Evolutionary conservation across 202 grass and related monocot genomes (phyloP), one percentile per base, ranked within the genome.

Genomic region (Eragrostis tef): DNA sequence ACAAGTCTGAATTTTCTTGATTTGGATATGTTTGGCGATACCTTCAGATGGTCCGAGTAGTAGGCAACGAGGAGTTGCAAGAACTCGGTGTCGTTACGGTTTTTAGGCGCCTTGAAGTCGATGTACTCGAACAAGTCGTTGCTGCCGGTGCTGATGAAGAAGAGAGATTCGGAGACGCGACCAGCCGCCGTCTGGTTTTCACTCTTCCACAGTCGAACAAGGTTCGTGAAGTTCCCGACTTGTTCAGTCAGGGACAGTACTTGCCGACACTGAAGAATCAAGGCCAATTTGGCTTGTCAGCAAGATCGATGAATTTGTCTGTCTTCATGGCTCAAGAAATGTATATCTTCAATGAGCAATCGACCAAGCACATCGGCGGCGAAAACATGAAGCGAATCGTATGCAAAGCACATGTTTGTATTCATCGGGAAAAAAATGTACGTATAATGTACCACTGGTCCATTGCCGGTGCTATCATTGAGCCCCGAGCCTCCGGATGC

Each of bases 401-500:
- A 25, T 22, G 5, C 0, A 15, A 16, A 51, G n/a, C 42, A 49
- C 17, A 19, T 11, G 26, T 52, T 25, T 72, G 26, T 8, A 39
- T 39, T 39, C 34, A 39, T 39, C 34, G 34, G 34, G 34, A 5
- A 39, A 39, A 39, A 39, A 39, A 39, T 39, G 34, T 39, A 5
- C 6, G 34, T 39, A 39, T 39, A 39, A 26, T 9, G 36, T 74
- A 90, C 88, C 20, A 14, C 17, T 5, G 0, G 0, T 11, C 6
- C 16, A 15, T 65, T 34, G 8, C 90, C 91, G 11, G 94, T 97
- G 6, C 2, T 0, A 29, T 75, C 24, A 0, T 68, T 89, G 31
- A 92, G 70, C 6, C 94, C 94, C 21, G 94, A 83, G 6, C 91
- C 91, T 76, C 80, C 94, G 1, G 94, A 97, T 4, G 94, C 94